Evolutionary conservation across 352 stramenopile species (phyloP).

Genomic region (Globisporangium rhizosaccharum): DNA sequence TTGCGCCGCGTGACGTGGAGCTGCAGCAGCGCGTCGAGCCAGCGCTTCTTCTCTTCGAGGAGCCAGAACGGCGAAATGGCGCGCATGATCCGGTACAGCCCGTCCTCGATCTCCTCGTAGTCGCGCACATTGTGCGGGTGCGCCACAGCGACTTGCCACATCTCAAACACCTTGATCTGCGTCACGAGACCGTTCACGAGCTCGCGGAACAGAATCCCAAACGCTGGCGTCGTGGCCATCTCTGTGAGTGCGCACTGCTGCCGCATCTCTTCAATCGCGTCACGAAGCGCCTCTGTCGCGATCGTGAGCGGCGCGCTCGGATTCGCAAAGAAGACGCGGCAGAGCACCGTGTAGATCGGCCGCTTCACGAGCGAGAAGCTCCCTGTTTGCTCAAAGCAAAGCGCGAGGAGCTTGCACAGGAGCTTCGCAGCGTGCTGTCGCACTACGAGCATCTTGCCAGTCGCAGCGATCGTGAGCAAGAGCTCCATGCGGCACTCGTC

Average conservation of each 20-base stretch:
- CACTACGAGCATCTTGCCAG: slow-evolving; percentile 22
- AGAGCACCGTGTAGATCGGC: slow-evolving; percentile 43
- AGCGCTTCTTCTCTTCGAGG: slow-evolving; percentile 48
- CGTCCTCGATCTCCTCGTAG: slow-evolving; percentile 68
- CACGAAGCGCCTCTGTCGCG: slow-evolving; percentile 28
- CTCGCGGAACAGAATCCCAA: slow-evolving; percentile 41
- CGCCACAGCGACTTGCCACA: slow-evolving; percentile 37
- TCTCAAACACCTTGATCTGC: slow-evolving; percentile 55
- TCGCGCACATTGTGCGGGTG: slow-evolving; percentile 19
- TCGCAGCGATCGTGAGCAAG: slow-evolving; percentile 42
- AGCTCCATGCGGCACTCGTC: slow-evolving; percentile 44
- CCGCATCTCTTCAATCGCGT: slow-evolving; percentile 53
- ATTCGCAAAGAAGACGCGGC: slow-evolving; percentile 33
- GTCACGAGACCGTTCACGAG: slow-evolving; percentile 42
- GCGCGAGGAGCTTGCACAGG: slow-evolving; percentile 36
- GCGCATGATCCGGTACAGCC: slow-evolving; percentile 31
- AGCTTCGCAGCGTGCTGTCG: slow-evolving; percentile 32
- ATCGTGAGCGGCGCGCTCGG: slow-evolving; percentile 12
- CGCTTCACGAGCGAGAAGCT: slow-evolving; percentile 52
- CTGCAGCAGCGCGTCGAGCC: slow-evolving; percentile 51
- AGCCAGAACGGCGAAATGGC: slow-evolving; percentile 57
- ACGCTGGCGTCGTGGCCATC: slow-evolving; percentile 18
- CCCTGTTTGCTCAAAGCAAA: slow-evolving; percentile 59
- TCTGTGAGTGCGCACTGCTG: slow-evolving; percentile 19
- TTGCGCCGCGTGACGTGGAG: slow-evolving; percentile 36